Evolutionary conservation across 352 stramenopile species (phyloP).

Genomic region (Phytophthora chlamydospora): DNA sequence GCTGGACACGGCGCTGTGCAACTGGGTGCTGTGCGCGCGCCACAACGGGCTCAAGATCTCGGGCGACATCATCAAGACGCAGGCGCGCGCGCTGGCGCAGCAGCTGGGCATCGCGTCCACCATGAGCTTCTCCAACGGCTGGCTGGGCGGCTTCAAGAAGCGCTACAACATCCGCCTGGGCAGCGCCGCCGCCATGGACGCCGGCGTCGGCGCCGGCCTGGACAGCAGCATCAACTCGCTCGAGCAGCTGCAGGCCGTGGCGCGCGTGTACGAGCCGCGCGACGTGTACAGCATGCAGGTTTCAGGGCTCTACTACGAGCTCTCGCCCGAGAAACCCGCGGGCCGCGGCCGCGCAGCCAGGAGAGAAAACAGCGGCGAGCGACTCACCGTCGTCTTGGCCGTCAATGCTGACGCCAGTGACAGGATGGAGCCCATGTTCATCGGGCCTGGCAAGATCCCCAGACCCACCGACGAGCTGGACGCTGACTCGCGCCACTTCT

Average conservation of each 20-base stretch:
- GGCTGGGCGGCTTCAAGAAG: conserved; percentile 72
- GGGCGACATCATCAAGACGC: conserved; percentile 68
- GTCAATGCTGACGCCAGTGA: conserved; percentile 62
- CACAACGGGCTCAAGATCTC: conserved; percentile 59
- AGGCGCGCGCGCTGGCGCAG: conserved; percentile 46
- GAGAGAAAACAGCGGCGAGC: conserved; percentile 29
- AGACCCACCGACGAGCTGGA: conserved; percentile 20
- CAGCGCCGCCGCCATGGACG: conserved; percentile 33
- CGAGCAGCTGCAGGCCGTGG: conserved; percentile 46
- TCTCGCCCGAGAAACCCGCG: conserved; percentile 55
- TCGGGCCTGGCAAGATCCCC: conserved; percentile 40
- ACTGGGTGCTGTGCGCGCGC: conserved; percentile 60
- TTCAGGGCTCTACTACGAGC: conserved; percentile 53
- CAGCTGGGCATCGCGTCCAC: conserved; percentile 50
- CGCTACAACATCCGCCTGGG: conserved; percentile 61
- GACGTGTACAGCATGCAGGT: conserved; percentile 70
- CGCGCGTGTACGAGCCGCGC: conserved; percentile 46
- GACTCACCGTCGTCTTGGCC: conserved; percentile 47
- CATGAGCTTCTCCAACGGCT: conserved; percentile 71
- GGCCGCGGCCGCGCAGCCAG: conserved; percentile 31
- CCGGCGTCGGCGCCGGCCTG: conserved; percentile 17
- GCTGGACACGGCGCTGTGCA: conserved; percentile 64
- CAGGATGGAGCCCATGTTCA: conserved; percentile 61
- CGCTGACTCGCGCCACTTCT: conserved; percentile 36
- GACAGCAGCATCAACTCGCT: conserved; percentile 17